phyloP scores from a whole-genome alignment of 2,329 filamentous ascomycete species.

The Acephala macrosclerotiorum region DNA sequence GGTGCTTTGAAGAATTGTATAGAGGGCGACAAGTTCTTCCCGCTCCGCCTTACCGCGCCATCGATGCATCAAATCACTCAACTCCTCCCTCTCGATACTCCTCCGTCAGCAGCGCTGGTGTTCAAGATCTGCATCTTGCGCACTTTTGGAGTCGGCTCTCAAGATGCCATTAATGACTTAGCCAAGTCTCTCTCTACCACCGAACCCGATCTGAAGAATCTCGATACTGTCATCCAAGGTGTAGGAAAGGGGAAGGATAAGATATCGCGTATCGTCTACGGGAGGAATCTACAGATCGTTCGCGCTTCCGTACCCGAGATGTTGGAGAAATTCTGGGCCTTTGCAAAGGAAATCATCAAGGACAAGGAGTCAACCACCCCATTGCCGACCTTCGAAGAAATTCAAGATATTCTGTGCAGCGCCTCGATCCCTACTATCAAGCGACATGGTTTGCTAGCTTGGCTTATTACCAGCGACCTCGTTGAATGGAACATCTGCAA shows the following conservation, averaged over 20 bases:
- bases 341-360: background rate
- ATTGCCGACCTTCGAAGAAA: slow-evolving; percentile 7
- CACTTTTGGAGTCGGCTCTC: slow-evolving; percentile 19
- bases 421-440: slow-evolving; percentile 15
- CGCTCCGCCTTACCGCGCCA: slow-evolving; percentile 22
- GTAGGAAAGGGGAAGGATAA: background rate
- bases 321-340: slow-evolving; percentile 19
- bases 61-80: slow-evolving; percentile 17
- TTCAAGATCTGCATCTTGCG: slow-evolving; percentile 25
- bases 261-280: slow-evolving; percentile 17
- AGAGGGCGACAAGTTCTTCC: slow-evolving; percentile 19
- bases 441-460: slow-evolving; percentile 15
- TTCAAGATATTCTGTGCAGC: slow-evolving; percentile 11
- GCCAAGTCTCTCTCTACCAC: background rate
- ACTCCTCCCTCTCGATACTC: background rate
- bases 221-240: background rate
- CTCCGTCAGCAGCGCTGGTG: background rate
- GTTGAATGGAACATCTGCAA: slow-evolving; percentile 20
- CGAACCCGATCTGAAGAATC: background rate
- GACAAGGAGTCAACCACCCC: background rate
- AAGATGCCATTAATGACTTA: background rate
- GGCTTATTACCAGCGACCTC: slow-evolving; percentile 24
- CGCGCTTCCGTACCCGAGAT: slow-evolving; percentile 15
- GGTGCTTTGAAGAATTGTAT: background rate
- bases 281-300: slow-evolving; percentile 17